Evolutionary conservation across 2,329 filamentous ascomycete genomes (phyloP).

Genomic region (Diaporthe amygdali): DNA sequence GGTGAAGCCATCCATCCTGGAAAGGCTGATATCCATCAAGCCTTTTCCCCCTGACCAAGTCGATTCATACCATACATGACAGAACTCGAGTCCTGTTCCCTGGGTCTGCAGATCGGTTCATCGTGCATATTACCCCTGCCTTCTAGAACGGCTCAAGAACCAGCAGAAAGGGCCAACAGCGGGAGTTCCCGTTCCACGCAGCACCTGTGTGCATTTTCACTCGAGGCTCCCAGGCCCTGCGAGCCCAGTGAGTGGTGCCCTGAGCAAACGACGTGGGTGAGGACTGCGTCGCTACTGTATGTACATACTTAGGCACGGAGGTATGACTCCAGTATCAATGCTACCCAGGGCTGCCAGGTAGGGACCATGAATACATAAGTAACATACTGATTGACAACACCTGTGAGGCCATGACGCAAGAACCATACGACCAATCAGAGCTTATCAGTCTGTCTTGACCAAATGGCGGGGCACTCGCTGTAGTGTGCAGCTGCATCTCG

Average conservation of each 20-base stretch:
- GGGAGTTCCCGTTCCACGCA: not conserved
- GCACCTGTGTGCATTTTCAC: not conserved
- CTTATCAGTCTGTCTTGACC: slow-evolving; percentile 19
- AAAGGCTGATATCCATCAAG: not conserved
- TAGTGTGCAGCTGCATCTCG: not conserved
- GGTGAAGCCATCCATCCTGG: not conserved
- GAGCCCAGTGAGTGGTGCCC: not conserved
- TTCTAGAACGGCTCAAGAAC: slow-evolving; percentile 13
- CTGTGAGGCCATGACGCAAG: slow-evolving; percentile 27
- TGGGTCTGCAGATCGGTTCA: slow-evolving; percentile 7
- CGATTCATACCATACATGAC: not conserved
- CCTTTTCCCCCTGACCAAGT: not conserved
- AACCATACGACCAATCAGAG: slow-evolving; percentile 29
- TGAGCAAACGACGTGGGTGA: not conserved
- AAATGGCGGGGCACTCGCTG: slow-evolving; percentile 28
- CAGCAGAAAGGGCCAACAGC: not conserved
- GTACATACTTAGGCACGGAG: not conserved
- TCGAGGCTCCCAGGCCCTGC: not conserved
- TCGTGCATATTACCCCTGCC: slow-evolving; percentile 12
- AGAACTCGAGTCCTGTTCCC: not conserved
- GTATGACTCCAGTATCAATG: not conserved
- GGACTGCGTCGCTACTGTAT: not conserved
- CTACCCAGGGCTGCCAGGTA: too few species aligned
- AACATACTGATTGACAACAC: not conserved
- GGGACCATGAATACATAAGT: too few species aligned